Evolutionary conservation across 768 basidiomycete genomes (phyloP).

Genomic region (Tulasnella sp.): DNA sequence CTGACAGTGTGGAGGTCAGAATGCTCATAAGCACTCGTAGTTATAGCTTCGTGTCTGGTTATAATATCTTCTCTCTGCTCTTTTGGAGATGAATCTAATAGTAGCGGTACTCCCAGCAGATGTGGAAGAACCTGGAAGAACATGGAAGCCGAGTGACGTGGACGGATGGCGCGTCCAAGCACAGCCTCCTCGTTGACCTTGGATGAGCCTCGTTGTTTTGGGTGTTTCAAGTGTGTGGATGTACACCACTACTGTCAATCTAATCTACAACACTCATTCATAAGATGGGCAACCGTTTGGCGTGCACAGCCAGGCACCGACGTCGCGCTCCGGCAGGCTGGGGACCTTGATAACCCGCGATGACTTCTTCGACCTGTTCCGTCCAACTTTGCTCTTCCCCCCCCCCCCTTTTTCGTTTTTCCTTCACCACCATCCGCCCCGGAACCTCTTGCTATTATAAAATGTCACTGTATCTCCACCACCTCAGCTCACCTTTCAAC

Average conservation of each 20-base stretch:
- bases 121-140: no score
- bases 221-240: not conserved
- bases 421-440: not conserved
- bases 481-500: not conserved
- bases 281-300: not conserved
- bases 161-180: no score
- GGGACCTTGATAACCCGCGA: no score
- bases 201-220: not conserved
- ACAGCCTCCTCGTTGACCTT: not conserved
- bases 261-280: not conserved
- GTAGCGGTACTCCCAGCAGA: no score
- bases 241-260: not conserved
- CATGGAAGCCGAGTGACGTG: not conserved
- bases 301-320: not conserved
- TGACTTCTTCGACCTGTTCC: no score
- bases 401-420: no score
- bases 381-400: no score
- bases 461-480: not conserved
- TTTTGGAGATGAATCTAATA: no score
- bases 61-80: no score
- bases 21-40: no score
- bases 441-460: not conserved
- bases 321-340: not conserved
- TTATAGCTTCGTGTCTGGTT: no score
- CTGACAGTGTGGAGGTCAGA: no score